phyloP scores from a whole-genome alignment of 2,329 filamentous ascomycete species.

The Fusarium burgessii region DNA sequence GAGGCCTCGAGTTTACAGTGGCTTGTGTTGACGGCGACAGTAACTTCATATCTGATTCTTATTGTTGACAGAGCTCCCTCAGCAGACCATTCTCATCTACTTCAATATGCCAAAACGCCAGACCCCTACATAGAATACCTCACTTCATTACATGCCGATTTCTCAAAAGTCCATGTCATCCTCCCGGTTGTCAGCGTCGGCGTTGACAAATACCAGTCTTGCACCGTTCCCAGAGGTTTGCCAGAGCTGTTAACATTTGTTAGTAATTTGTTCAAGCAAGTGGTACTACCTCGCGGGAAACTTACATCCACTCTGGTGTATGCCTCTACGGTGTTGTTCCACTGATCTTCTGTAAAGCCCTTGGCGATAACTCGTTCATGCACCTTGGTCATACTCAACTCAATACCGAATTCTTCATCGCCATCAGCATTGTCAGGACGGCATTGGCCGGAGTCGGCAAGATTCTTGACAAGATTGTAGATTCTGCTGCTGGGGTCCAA shows the following conservation, averaged over 20 bases:
- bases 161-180: slow-evolving; percentile 60
- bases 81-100: slow-evolving; percentile 40
- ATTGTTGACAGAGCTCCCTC: slow-evolving; percentile 29
- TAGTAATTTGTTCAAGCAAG: slow-evolving; percentile 48
- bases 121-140: slow-evolving; percentile 37
- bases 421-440: slow-evolving; percentile 75
- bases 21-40: background rate
- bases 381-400: slow-evolving; percentile 89
- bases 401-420: slow-evolving; percentile 65
- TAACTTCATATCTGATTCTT: slow-evolving; percentile 11
- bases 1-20: background rate
- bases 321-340: slow-evolving; percentile 86
- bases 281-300: slow-evolving; percentile 48
- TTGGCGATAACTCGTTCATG: slow-evolving; percentile 93
- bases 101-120: slow-evolving; percentile 50
- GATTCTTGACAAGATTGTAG: slow-evolving; percentile 90
- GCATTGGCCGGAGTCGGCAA: slow-evolving; percentile 88
- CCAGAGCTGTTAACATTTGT: slow-evolving; percentile 71
- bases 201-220: slow-evolving; percentile 75
- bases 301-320: slow-evolving; percentile 91
- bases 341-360: slow-evolving; percentile 96
- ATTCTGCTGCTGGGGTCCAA: slow-evolving; percentile 89
- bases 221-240: slow-evolving; percentile 79
- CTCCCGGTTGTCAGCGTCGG: slow-evolving; percentile 61
- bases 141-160: slow-evolving; percentile 32